Percentiles rank a stretch among this genome's conserved stretches.
Conservation (phyloP, 768 basidiomycete genomes). For the Infundibulicybe gibba region DNA sequence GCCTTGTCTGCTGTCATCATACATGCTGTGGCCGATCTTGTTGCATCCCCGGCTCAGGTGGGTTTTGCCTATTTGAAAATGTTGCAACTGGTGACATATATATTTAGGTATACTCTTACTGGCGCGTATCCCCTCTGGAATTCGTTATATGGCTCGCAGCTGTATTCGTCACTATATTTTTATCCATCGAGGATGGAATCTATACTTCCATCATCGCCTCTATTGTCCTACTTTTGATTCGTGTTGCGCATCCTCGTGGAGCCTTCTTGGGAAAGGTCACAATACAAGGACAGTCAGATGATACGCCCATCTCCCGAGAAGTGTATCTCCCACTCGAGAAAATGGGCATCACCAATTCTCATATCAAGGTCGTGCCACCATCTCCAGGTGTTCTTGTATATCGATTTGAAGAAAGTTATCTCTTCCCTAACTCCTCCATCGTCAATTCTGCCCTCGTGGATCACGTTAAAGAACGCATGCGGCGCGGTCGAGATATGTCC, state of each 20-base stretch:
- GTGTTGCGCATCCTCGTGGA: slow-evolving; percentile 85
- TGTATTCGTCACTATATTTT: slow-evolving; percentile 88
- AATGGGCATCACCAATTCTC: slow-evolving; percentile 60
- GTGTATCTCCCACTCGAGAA: slow-evolving; percentile 78
- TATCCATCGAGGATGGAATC: slow-evolving; percentile 91
- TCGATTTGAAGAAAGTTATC: slow-evolving; percentile 85
- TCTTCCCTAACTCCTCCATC: slow-evolving; percentile 76
- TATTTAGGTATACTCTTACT: slow-evolving; percentile 75
- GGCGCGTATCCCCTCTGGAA: slow-evolving; percentile 92
- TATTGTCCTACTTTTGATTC: slow-evolving; percentile 73
- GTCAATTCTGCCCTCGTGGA: slow-evolving; percentile 74
- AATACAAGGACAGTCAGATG: slow-evolving; percentile 38
- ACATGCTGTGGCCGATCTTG: slow-evolving; percentile 85
- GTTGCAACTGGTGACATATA: neutral
- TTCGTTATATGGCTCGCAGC: slow-evolving; percentile 86
- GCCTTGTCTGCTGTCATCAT: slow-evolving; percentile 93
- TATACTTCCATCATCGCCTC: slow-evolving; percentile 85
- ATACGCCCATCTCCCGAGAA: slow-evolving; percentile 50
- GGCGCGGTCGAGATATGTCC: slow-evolving; percentile 71
- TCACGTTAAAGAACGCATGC: slow-evolving; percentile 74
- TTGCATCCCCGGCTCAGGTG: slow-evolving; percentile 73
- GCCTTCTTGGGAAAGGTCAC: slow-evolving; percentile 87
- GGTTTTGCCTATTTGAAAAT: slow-evolving; percentile 1
- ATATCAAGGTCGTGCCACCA: slow-evolving; percentile 72
- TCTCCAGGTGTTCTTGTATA: slow-evolving; percentile 88